Conservation (phyloP, 2,329 filamentous ascomycete genomes). For the Ramularia endophylla region DNA sequence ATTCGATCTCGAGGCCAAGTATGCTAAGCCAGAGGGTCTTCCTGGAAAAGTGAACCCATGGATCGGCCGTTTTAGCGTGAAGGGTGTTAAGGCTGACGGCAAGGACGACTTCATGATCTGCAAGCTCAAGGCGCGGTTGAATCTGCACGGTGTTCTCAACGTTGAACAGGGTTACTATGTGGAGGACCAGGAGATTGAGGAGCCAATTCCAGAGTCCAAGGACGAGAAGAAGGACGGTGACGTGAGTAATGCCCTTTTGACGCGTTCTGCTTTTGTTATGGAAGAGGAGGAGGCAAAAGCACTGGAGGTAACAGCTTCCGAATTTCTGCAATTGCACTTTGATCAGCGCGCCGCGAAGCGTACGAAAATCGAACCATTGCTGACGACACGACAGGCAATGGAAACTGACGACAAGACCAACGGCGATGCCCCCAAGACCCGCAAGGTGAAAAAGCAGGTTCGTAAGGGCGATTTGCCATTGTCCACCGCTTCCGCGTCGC, state of each 20-base stretch:
- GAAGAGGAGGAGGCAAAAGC: constrained; percentile 18
- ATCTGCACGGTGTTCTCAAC: constrained; percentile 93
- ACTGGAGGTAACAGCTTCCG: constrained; percentile 10
- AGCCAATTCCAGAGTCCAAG: constrained; percentile 72
- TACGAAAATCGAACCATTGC: constrained; percentile 23
- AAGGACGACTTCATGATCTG: constrained; percentile 99
- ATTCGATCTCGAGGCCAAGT: constrained; percentile 93
- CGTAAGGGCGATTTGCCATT: constrained; percentile 94
- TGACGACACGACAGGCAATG: constrained; percentile 60
- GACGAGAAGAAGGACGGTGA: constrained; percentile 58
- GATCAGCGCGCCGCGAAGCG: constrained; percentile 21
- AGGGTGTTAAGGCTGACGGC: constrained; percentile 87
- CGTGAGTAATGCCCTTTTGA: constrained; percentile 50
- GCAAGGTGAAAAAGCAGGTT: constrained; percentile 99
- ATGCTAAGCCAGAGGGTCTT: constrained; percentile 77
- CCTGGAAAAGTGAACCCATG: constrained; percentile 89
- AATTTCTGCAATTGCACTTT: constrained; percentile 11
- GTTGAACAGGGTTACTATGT: constrained; percentile 97
- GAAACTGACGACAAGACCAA: constrained; percentile 74
- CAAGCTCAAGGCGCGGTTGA: constrained; percentile 97
- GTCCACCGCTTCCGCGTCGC: constrained; percentile 70
- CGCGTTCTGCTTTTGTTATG: constrained; percentile 19
- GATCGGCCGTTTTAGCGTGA: constrained; percentile 97
- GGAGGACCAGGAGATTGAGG: constrained; percentile 95
- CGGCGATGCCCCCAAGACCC: constrained; percentile 56